Conservation (phyloP, 2,329 filamentous ascomycete genomes). For the Fusarium falciforme region DNA sequence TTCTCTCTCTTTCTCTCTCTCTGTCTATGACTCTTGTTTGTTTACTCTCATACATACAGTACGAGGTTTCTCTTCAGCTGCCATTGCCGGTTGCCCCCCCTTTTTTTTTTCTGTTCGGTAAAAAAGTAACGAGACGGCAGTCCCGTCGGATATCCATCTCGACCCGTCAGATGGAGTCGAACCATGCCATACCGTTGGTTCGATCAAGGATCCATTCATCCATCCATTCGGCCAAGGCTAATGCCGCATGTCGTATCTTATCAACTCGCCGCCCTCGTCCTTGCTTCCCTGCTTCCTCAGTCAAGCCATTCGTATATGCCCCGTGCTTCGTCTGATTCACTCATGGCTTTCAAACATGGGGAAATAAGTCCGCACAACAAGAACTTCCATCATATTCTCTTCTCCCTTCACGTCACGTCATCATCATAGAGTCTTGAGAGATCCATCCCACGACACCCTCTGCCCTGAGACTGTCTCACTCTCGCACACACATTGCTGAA, state of each 20-base stretch:
- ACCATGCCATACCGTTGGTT: background rate
- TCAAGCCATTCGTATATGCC: constrained; percentile 2
- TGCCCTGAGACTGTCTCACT: constrained; percentile 22
- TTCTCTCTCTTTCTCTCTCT: background rate
- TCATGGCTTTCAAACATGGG: background rate
- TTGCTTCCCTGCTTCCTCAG: background rate
- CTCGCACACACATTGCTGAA: background rate
- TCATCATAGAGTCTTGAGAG: background rate
- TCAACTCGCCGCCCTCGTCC: background rate
- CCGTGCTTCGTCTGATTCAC: background rate
- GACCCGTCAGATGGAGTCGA: background rate
- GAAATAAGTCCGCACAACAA: background rate
- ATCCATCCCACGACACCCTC: constrained; percentile 18
- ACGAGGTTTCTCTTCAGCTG: background rate
- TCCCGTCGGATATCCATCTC: background rate
- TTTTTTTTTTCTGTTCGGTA: background rate
- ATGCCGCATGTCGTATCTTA: background rate
- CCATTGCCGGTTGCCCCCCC: background rate
- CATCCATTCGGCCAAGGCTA: background rate
- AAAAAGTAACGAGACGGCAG: background rate
- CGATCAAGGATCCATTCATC: background rate
- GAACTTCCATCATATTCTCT: constrained; percentile 12
- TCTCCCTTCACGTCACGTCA: background rate
- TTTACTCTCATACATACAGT: background rate
- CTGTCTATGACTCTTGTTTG: background rate